Evolutionary conservation across 2,329 filamentous ascomycete genomes (phyloP), one percentile per base, ranked within the genome.

Genomic region (Monilinia fructicola): DNA sequence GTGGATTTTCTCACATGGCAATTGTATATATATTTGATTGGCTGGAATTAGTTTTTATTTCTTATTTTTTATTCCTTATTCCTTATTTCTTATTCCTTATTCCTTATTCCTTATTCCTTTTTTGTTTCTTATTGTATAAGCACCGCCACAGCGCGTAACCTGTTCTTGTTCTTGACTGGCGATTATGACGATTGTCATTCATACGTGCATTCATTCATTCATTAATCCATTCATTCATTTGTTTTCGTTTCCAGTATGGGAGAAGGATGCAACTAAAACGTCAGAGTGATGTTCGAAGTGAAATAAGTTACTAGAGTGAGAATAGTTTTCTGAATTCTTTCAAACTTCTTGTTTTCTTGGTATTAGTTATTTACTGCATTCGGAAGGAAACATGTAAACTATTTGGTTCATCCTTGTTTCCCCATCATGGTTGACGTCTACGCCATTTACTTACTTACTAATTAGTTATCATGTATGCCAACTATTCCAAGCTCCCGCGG

Each of bases 101-200:
- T 35, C 9, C 31, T 35, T 35, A 7, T 38, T 61, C 21, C 21
- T n/a, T n/a, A n/a, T n/a, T n/a, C n/a, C n/a, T n/a, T n/a, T n/a
- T n/a, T n/a, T n/a, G n/a, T n/a, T n/a, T n/a, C n/a, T n/a, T n/a
- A n/a, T n/a, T n/a, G n/a, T n/a, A 11, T 10, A 9, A 61, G 44
- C 58, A 50, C 44, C 21, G 58, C 44, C 58, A 61, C 58, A 61
- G 44, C n/a, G 44, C n/a, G 26, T 50, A 61, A 61, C 31, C 58
- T 26, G 58, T 50, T 61, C 50, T 61, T 9, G 16, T 54, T 50
- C n/a, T n/a, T 14, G 4, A 23, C 44, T 23, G 44, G 31, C 11
- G 31, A 60, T 50, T 12, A 61, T 50, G 44, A 61, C 46, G 44
- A 44, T 18, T 7, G 5, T 35, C 31, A 10, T 50, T 11, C 10